Conservation (phyloP, 2,329 filamentous ascomycete genomes). For the Aspergillus aculeatinus region DNA sequence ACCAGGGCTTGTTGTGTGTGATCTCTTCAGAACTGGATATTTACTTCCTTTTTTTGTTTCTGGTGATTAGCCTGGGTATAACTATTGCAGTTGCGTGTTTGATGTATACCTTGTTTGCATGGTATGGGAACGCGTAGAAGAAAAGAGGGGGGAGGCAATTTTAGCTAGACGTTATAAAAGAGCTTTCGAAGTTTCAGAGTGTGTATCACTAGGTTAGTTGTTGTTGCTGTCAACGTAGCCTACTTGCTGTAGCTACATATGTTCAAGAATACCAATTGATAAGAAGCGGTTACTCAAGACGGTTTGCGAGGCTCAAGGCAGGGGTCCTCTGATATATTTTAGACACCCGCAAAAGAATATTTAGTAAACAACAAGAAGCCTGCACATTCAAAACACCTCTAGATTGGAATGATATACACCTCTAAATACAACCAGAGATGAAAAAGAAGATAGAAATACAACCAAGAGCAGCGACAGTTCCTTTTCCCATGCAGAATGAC, state of each 20-base stretch:
- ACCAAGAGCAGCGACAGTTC: conserved; percentile 1
- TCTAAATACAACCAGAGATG: not conserved
- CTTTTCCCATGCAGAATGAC: conserved; percentile 4
- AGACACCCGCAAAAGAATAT: too few relatives aligned
- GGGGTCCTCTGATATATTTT: too few relatives aligned
- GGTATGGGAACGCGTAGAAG: not conserved
- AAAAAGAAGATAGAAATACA: not conserved
- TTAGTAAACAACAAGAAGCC: not conserved
- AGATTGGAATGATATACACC: conserved; percentile 14
- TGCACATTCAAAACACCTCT: not conserved
- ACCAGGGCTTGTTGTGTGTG: not conserved
- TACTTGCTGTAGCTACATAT: too few relatives aligned
- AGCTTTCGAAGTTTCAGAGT: not conserved
- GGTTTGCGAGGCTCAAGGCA: too few relatives aligned
- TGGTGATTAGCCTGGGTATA: not conserved
- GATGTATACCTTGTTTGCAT: not conserved
- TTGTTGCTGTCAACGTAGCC: not conserved
- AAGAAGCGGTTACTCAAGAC: too few relatives aligned
- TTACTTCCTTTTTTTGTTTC: not conserved
- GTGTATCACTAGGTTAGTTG: not conserved
- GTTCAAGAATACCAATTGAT: too few relatives aligned
- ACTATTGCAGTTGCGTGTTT: not conserved
- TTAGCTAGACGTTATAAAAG: not conserved
- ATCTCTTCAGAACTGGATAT: not conserved
- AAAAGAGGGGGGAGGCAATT: not conserved